Percentiles rank a stretch among this genome's conserved stretches.
These are phyloP conservation scores for Fagopyrum esculentum DNA, from an alignment of 148 eudicot species.

Conservation along the genomic window DNA sequence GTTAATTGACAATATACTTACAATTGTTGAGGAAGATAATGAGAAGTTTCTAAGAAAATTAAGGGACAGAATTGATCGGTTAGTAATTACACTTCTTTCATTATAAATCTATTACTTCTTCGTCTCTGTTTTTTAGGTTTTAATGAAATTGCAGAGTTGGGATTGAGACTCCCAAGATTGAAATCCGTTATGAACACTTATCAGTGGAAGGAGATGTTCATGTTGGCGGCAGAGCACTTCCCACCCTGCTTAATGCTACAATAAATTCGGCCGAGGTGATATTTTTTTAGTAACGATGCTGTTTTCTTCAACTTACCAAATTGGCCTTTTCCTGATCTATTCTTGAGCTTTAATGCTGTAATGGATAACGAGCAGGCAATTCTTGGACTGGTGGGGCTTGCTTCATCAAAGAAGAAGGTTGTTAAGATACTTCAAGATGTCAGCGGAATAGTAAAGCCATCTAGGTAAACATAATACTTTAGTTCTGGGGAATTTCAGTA, in stretches of 20 bases:
- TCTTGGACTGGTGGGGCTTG: conserved; percentile 34
- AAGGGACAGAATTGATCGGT: conserved; percentile 43
- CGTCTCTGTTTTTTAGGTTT: neutral
- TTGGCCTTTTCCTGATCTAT: neutral
- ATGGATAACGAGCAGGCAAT: conserved; percentile 25
- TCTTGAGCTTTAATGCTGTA: neutral
- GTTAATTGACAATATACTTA: conserved; percentile 37
- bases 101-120: neutral
- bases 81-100: neutral
- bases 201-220: conserved; percentile 37
- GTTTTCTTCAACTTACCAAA: neutral
- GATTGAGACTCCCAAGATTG: conserved; percentile 37
- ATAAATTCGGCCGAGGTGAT: conserved; percentile 28
- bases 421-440: conserved; percentile 49
- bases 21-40: conserved; percentile 42
- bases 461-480: conserved; percentile 30
- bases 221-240: conserved; percentile 41
- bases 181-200: conserved; percentile 40
- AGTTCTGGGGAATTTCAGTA: neutral
- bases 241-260: conserved; percentile 32
- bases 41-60: conserved; percentile 34
- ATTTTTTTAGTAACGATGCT: neutral
- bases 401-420: conserved; percentile 44
- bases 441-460: conserved; percentile 53
- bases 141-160: conserved; percentile 24